Evolutionary conservation across 2,329 filamentous ascomycete genomes (phyloP), one percentile per base, ranked within the genome.

Genomic region (Ilyonectria robusta): DNA sequence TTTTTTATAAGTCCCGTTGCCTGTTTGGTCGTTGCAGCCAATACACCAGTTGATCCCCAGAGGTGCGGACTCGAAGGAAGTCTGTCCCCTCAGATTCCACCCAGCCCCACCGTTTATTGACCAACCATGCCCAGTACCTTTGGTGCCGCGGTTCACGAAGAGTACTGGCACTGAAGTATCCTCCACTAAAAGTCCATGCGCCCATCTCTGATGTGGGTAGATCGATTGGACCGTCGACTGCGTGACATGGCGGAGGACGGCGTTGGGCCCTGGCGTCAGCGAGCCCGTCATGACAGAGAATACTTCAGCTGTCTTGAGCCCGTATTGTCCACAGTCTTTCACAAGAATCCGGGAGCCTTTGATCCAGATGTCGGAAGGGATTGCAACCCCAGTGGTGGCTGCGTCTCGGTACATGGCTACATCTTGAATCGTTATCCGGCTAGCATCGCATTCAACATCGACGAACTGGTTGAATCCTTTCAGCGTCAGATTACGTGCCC

Each of bases 121-220:
- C 73, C 73, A 75, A 0, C 73, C 73, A 2, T 75, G 73, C 0
- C 73, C 73, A 1, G 72, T 59, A 0, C 72, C 71, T 1, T 65
- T 65, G 1, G 26, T 68, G 0, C 48, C 59, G 0, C 73, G 59
- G 6, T 75, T 67, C 9, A 66, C 60, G 2, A 75, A 75, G 0
- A 56, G 37, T 0, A 59, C 63, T 0, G 54, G 35, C 0, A 62
- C 73, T 0, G 60, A 59, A 0, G 70, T 72, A 2, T 66, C 44
- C 8, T 75, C 73, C 2, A 75, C 72, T 0, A 75, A 42, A 6
- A 75, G 15, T 0, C 72, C 73, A 17, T 75, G 66, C 0, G 73
- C 68, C 72, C 73, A 75, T 29, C 73, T 57, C 11, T 71, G 53
- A 37, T 75, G 73, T 0, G 73, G 72, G n/a, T 74, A 74, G n/a